phyloP scores from a whole-genome alignment of 208 protist species.

The Blechomonas ayalai region DNA sequence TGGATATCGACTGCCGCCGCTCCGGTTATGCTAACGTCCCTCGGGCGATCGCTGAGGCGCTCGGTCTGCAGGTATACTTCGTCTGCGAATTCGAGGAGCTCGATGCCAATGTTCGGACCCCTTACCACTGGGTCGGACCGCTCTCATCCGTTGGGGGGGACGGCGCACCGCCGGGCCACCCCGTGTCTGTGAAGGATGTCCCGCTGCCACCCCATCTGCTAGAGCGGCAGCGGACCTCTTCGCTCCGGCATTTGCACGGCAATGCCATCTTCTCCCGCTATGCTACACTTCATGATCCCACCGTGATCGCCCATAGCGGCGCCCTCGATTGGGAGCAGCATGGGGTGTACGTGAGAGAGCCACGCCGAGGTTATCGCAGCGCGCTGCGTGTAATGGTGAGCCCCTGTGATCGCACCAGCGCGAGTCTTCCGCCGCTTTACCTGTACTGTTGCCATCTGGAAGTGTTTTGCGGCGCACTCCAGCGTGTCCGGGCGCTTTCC shows the following conservation, averaged over 20 bases:
- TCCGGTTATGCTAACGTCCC: constrained; percentile 59
- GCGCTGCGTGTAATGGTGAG: constrained; percentile 37
- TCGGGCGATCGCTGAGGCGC: constrained; percentile 40
- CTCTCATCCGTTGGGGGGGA: constrained; percentile 12
- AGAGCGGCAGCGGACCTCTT: not conserved
- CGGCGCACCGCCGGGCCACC: constrained; percentile 5
- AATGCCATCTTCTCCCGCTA: constrained; percentile 61
- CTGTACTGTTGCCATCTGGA: constrained; percentile 81
- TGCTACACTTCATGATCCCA: constrained; percentile 22
- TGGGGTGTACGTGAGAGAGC: constrained; percentile 27
- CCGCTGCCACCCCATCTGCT: not conserved
- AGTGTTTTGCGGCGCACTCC: constrained; percentile 62
- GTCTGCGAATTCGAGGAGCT: constrained; percentile 79
- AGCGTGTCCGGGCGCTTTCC: constrained; percentile 52
- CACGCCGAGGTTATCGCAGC: constrained; percentile 46
- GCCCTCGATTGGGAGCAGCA: constrained; percentile 49
- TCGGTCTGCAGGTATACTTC: constrained; percentile 55
- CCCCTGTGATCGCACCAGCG: constrained; percentile 17
- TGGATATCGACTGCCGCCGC: constrained; percentile 72
- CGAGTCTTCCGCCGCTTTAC: constrained; percentile 37
- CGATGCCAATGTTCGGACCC: constrained; percentile 19
- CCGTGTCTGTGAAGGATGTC: not conserved
- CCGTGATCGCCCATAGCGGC: constrained; percentile 33
- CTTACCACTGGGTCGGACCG: constrained; percentile 37
- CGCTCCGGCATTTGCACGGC: constrained; percentile 56